A percentile compares a stretch with the other conserved stretches of the same genome.
Conservation (phyloP, 2,329 filamentous ascomycete genomes). For the Penicillium capsulatum region DNA sequence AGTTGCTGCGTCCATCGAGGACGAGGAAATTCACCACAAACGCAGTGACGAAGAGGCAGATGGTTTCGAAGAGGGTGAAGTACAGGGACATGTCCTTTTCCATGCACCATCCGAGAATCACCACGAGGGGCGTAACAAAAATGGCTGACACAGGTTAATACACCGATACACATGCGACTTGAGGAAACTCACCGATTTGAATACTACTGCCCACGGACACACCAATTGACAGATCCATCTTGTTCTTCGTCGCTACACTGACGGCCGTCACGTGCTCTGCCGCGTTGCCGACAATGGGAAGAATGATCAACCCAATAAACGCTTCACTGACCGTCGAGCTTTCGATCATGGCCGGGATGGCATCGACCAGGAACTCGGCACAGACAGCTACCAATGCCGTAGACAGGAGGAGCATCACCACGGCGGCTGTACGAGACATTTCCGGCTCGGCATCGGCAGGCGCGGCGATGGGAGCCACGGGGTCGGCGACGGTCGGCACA, state of each 20-base stretch:
- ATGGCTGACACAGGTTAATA: constrained; percentile 48
- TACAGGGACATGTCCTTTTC: constrained; percentile 64
- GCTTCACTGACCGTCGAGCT: constrained; percentile 61
- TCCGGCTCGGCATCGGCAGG: constrained; percentile 20
- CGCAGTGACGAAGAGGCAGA: constrained; percentile 76
- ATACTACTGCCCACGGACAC: constrained; percentile 77
- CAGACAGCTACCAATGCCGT: constrained; percentile 58
- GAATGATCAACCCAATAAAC: constrained; percentile 74
- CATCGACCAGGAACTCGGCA: constrained; percentile 69
- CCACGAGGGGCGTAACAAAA: constrained; percentile 71
- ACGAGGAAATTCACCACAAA: constrained; percentile 85
- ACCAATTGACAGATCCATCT: constrained; percentile 78
- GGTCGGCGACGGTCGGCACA: constrained; percentile 17
- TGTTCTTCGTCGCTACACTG: constrained; percentile 75
- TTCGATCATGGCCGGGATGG: constrained; percentile 64
- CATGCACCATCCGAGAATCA: constrained; percentile 73
- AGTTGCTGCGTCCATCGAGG: constrained; percentile 76
- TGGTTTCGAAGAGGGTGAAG: constrained; percentile 59
- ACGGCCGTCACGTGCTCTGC: constrained; percentile 79
- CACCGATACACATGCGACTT: not conserved
- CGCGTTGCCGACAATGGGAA: constrained; percentile 79
- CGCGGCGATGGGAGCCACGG: constrained; percentile 9
- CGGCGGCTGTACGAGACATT: constrained; percentile 56
- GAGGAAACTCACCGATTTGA: constrained; percentile 54
- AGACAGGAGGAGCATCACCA: constrained; percentile 53